Evolutionary conservation across 1,139 yeast genomes (phyloP).

Genomic region (Saccharomycopsis hybrid): DNA sequence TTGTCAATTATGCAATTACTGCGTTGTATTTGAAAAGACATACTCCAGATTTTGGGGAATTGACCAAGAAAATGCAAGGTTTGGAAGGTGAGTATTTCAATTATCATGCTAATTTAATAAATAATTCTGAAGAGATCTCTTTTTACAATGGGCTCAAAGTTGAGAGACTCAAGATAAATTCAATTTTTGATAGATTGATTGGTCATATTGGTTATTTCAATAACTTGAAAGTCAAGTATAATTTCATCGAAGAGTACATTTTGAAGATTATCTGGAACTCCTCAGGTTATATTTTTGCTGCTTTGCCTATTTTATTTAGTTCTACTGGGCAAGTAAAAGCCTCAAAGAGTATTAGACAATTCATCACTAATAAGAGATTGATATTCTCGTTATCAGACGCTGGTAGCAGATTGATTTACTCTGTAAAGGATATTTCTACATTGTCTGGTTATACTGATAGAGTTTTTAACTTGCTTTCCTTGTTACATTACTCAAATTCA

Average conservation of each 20-base stretch:
- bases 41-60: slow-evolving; percentile 84
- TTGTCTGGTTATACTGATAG: slow-evolving; percentile 88
- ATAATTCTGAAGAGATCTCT: slow-evolving; percentile 90
- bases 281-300: slow-evolving; percentile 78
- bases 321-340: slow-evolving; percentile 24
- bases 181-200: slow-evolving; percentile 54
- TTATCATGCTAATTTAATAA: slow-evolving; percentile 77
- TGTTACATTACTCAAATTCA: slow-evolving; percentile 79
- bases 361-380: slow-evolving; percentile 82
- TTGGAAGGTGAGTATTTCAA: slow-evolving; percentile 88
- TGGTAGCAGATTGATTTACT: slow-evolving; percentile 93
- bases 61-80: slow-evolving; percentile 59
- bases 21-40: slow-evolving; percentile 67
- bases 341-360: slow-evolving; percentile 65
- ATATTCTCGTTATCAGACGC: slow-evolving; percentile 93
- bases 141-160: slow-evolving; percentile 87
- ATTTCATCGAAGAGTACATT: slow-evolving; percentile 77
- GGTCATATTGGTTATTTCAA: slow-evolving; percentile 40
- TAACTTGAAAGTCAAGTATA: slow-evolving; percentile 49
- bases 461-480: slow-evolving; percentile 67
- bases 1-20: slow-evolving; percentile 72
- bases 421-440: slow-evolving; percentile 88
- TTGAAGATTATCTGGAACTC: slow-evolving; percentile 94
- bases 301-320: slow-evolving; percentile 66
- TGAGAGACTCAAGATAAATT: slow-evolving; percentile 62